These are phyloP conservation scores for Polyporus arcularius DNA, from an alignment of 768 basidiomycete species.

Conservation along the genomic window DNA sequence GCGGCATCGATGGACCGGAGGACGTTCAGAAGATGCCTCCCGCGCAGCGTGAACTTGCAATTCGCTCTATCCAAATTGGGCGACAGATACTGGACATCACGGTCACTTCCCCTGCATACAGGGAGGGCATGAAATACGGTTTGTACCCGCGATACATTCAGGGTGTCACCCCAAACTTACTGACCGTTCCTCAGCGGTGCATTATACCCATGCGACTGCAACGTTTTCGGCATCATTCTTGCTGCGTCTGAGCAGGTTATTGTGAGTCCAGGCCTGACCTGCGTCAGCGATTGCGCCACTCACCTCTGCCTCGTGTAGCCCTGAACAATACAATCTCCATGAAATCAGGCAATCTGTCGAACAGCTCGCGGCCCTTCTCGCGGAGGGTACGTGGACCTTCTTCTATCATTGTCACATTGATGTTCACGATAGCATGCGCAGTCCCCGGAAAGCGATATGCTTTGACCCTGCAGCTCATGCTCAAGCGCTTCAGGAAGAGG, in stretches of 20 bases:
- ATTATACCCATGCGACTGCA: slow-evolving; percentile 89
- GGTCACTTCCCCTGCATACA: slow-evolving; percentile 78
- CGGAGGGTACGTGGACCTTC: slow-evolving; percentile 58
- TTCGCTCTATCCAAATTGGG: slow-evolving; percentile 83
- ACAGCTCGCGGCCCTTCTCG: slow-evolving; percentile 71
- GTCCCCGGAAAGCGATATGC: slow-evolving; percentile 95
- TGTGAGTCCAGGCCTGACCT: slow-evolving; percentile 51
- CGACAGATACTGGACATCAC: slow-evolving; percentile 82
- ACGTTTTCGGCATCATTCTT: slow-evolving; percentile 93
- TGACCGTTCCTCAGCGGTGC: slow-evolving; percentile 57
- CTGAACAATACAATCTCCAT: slow-evolving; percentile 76
- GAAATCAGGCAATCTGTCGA: slow-evolving; percentile 80
- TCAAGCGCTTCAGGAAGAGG: slow-evolving; percentile 74
- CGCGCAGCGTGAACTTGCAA: slow-evolving; percentile 76
- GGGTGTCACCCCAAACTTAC: neutral
- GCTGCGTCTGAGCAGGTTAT: slow-evolving; percentile 81
- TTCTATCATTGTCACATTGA: neutral
- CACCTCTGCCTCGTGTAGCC: slow-evolving; percentile 46
- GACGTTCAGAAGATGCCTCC: slow-evolving; percentile 84
- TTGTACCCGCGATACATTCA: slow-evolving; percentile 21
- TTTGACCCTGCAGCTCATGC: slow-evolving; percentile 84
- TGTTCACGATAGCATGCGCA: slow-evolving; percentile 31
- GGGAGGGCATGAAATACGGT: slow-evolving; percentile 94
- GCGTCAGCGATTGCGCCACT: neutral
- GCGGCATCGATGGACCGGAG: slow-evolving; percentile 82